phyloP scores from a whole-genome alignment of 495 filamentous ascomycete genomes.

The Polyplosphaeria fusca region DNA sequence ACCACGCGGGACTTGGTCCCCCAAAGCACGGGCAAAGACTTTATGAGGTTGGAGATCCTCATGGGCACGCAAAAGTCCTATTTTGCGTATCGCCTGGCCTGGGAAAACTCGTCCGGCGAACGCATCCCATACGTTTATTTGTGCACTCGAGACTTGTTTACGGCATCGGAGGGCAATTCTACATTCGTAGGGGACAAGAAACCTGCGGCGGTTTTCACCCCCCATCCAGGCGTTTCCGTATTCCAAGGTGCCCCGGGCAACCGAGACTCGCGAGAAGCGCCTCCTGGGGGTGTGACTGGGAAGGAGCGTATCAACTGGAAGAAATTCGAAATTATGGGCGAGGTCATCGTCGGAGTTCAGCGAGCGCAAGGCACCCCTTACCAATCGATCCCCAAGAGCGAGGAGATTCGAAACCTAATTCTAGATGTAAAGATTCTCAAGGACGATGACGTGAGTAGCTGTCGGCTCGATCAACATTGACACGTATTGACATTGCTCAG shows the following conservation, averaged over 20 bases:
- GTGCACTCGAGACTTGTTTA: slow-evolving; percentile 81
- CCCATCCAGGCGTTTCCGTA: slow-evolving; percentile 26
- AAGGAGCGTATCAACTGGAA: slow-evolving; percentile 84
- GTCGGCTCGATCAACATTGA: neutral
- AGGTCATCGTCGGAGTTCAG: slow-evolving; percentile 85
- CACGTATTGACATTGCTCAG: slow-evolving; percentile 36
- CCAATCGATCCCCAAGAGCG: slow-evolving; percentile 61
- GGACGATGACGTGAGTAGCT: slow-evolving; percentile 57
- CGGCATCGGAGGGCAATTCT: slow-evolving; percentile 85
- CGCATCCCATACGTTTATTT: slow-evolving; percentile 94
- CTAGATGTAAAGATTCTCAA: slow-evolving; percentile 59
- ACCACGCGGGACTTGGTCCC: slow-evolving; percentile 80
- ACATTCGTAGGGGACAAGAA: slow-evolving; percentile 73
- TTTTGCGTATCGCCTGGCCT: slow-evolving; percentile 90
- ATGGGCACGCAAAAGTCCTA: slow-evolving; percentile 91
- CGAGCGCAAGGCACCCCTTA: slow-evolving; percentile 86
- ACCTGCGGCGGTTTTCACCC: slow-evolving; percentile 9
- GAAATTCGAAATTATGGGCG: slow-evolving; percentile 95
- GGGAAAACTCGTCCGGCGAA: slow-evolving; percentile 88
- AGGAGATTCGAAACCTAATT: slow-evolving; percentile 65
- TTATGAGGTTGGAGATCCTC: slow-evolving; percentile 82
- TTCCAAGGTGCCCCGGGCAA: slow-evolving; percentile 28
- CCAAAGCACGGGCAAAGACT: slow-evolving; percentile 66
- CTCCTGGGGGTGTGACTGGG: slow-evolving; percentile 24
- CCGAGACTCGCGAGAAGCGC: slow-evolving; percentile 28